Evolutionary conservation across 2,329 filamentous ascomycete species (phyloP), one percentile per base, ranked within the genome.

Genomic region (Tolypocladium nubicola): DNA sequence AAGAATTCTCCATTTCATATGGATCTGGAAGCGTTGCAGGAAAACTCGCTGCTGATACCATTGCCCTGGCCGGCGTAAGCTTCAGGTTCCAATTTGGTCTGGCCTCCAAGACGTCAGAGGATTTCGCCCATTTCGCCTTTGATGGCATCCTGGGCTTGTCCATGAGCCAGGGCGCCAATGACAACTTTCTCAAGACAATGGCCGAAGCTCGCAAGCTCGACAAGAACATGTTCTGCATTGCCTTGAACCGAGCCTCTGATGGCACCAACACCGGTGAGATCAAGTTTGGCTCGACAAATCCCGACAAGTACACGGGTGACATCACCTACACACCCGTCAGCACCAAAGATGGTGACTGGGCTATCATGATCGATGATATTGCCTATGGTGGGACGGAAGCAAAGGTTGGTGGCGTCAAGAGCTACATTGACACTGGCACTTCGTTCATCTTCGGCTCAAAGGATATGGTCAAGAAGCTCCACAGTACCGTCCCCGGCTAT

Each of bases 91-190:
- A 82, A 3, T 89, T 96, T 65, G 91, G 91, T 5, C 72, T 92
- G 59, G 89, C 88, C 26, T 81, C 80, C 39, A 79, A 79, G 30
- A 88, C 88, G 2, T 90, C 89, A 1, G 72, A 83, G 55, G 85
- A 94, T 61, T 96, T 96, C 69, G 73, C 76, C 35, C 80, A 81
- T 55, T 96, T 93, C 64, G 87, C 89, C 1, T 91, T 96, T 71
- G 91, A 96, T 68, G 91, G 91, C 30, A 95, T 96, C 53, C 75
- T 96, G 3, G 91, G 90, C 4, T 74, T 96, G 30, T 87, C 88
- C 19, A 84, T 86, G 64, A 80, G 79, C 60, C 74, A 77, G 13
- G 80, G 80, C 3, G 76, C 75, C 40, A 79, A 80, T 6, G 81
- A 87, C 23, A 89, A 85, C 50, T 85, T 94, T 63, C 77, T 94